Evolutionary conservation across 345 rosid species (phyloP).

Genomic region (Nasturtium officinale): DNA sequence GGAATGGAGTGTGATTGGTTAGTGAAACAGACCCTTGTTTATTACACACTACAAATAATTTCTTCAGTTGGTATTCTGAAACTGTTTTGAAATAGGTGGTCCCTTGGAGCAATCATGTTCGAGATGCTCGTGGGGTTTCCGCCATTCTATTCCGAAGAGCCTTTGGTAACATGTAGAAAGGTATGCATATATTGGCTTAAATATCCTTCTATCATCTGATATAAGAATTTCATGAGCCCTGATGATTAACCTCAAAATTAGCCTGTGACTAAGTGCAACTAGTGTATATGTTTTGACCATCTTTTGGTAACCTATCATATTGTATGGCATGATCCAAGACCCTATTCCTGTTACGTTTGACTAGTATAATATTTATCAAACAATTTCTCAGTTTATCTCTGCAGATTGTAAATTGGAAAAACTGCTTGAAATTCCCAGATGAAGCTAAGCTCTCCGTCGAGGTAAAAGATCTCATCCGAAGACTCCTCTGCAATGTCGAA

Average conservation of each 20-base stretch:
- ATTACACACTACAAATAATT: constrained; percentile 1
- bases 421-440: constrained; percentile 63
- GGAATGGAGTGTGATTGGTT: constrained; percentile 58
- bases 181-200: constrained; percentile 43
- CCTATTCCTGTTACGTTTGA: constrained; percentile 7
- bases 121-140: constrained; percentile 61
- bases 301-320: constrained; percentile 4
- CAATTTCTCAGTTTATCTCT: constrained; percentile 44
- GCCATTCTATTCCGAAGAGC: constrained; percentile 54
- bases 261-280: neutral
- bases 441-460: constrained; percentile 64
- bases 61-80: constrained; percentile 31
- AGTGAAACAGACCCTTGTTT: constrained; percentile 35
- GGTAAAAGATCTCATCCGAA: constrained; percentile 63
- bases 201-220: constrained; percentile 4
- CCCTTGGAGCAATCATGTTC: constrained; percentile 56
- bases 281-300: constrained; percentile 16
- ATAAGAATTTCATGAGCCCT: neutral
- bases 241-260: constrained; percentile 12
- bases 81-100: constrained; percentile 47
- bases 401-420: constrained; percentile 77
- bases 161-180: constrained; percentile 55
- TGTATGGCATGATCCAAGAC: constrained; percentile 24
- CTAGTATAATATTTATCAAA: constrained; percentile 40
- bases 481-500: constrained; percentile 65